Evolutionary conservation across 768 basidiomycete species (phyloP).

Genomic region (Clitopilus hobsonii): DNA sequence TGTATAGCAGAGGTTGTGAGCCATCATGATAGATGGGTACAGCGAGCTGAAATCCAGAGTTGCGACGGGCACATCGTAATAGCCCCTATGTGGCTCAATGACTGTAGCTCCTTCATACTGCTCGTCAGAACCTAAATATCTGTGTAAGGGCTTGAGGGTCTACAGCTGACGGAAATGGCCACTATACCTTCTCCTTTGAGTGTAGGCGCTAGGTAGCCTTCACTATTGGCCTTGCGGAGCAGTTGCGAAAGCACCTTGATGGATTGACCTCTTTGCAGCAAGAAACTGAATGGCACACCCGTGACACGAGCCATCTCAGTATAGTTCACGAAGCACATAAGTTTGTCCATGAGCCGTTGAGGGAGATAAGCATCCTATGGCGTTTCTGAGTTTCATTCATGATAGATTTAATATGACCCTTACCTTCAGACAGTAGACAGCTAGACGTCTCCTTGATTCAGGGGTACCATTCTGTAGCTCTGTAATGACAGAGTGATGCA

Average conservation of each 20-base stretch:
- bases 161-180: neutral
- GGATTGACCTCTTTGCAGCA: slow-evolving; percentile 91
- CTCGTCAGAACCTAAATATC: slow-evolving; percentile 71
- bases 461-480: slow-evolving; percentile 96
- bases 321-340: slow-evolving; percentile 99
- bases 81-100: slow-evolving; percentile 94
- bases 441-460: slow-evolving; percentile 87
- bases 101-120: slow-evolving; percentile 99
- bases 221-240: slow-evolving; percentile 87
- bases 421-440: slow-evolving; percentile 97
- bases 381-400: neutral
- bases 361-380: slow-evolving; percentile 96
- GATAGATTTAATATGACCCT: slow-evolving; percentile 1
- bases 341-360: slow-evolving; percentile 91
- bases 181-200: slow-evolving; percentile 75
- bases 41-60: slow-evolving; percentile 98
- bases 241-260: slow-evolving; percentile 98
- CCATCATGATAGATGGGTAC: slow-evolving; percentile 99
- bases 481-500: slow-evolving; percentile 97
- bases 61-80: slow-evolving; percentile 94
- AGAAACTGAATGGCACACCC: slow-evolving; percentile 97
- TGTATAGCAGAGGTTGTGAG: slow-evolving; percentile 97
- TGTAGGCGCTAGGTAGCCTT: slow-evolving; percentile 86
- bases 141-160: neutral
- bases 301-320: slow-evolving; percentile 99